Evolutionary conservation across 805 yeast species (phyloP).

Genomic region (Candida ascalaphidarum): DNA sequence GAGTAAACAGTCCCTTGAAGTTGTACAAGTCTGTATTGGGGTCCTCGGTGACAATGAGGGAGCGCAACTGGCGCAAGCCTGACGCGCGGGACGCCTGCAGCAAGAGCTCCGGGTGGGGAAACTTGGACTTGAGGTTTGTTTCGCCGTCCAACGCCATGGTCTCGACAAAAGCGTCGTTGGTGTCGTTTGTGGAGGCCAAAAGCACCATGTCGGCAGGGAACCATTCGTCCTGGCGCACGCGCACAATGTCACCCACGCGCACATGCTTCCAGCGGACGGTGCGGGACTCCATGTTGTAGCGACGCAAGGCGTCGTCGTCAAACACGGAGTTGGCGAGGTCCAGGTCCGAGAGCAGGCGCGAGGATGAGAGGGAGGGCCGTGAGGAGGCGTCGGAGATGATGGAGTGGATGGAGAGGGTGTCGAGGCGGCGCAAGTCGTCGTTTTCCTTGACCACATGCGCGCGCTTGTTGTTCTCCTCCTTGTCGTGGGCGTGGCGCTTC

Average conservation of each 20-base stretch:
- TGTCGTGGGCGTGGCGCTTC: conserved; percentile 78
- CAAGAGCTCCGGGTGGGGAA: conserved; percentile 58
- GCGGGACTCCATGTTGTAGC: conserved; percentile 25
- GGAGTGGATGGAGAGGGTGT: conserved; percentile 29
- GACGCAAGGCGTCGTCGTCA: conserved; percentile 2
- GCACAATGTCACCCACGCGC: conserved; percentile 80
- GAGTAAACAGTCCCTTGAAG: conserved; percentile 68
- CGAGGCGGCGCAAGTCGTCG: conserved; percentile 17
- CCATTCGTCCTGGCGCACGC: conserved; percentile 75
- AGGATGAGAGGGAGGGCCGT: no score
- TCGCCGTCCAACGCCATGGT: conserved; percentile 99
- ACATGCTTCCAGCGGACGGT: conserved; percentile 61
- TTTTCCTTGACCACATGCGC: conserved; percentile 24
- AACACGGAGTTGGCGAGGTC: background rate
- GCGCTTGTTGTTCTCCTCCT: conserved; percentile 60
- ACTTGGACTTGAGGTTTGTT: conserved; percentile 75
- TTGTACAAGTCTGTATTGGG: conserved; percentile 89
- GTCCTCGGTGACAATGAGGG: conserved; percentile 67
- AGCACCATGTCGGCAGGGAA: conserved; percentile 86
- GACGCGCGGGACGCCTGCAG: conserved; percentile 41
- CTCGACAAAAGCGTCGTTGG: conserved; percentile 68
- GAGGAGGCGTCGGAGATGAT: conserved; percentile 30
- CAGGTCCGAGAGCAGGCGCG: background rate
- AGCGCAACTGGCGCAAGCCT: conserved; percentile 41
- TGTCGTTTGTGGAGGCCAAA: conserved; percentile 53